Percentiles rank a stretch among this genome's conserved stretches.
phyloP scores from a whole-genome alignment of 129 eudicot genomes.

The Calendula officinalis region DNA sequence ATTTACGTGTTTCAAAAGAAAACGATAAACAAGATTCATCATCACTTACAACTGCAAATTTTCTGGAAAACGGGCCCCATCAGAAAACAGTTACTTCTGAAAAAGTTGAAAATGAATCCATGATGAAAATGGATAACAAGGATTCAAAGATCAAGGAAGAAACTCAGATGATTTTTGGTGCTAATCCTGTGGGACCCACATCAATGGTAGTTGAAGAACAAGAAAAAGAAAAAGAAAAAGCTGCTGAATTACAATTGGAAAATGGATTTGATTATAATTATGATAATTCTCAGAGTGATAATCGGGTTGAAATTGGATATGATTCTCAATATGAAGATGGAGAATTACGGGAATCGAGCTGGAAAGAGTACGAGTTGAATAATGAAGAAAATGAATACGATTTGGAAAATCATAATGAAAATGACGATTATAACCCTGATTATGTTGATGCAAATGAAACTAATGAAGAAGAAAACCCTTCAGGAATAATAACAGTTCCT shows the following conservation, averaged over 20 bases:
- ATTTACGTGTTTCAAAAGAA: conserved; percentile 12
- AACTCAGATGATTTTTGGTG: not conserved
- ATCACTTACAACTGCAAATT: conserved; percentile 19
- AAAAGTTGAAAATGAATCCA: conserved; percentile 15
- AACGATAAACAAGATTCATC: conserved; percentile 22
- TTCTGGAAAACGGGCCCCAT: conserved; percentile 13
- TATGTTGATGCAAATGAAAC: conserved; percentile 11
- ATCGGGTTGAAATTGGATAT: conserved; percentile 19
- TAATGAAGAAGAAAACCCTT: conserved; percentile 14
- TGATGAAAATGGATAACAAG: conserved; percentile 19
- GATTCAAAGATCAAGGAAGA: conserved; percentile 18
- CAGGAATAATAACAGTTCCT: not conserved
- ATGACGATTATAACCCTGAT: conserved; percentile 1
- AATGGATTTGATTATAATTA: conserved; percentile 19
- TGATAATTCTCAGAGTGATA: conserved; percentile 24
- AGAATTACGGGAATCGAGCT: conserved; percentile 39
- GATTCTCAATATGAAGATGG: conserved; percentile 54
- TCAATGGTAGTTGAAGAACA: conserved; percentile 2
- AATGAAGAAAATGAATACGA: conserved; percentile 30
- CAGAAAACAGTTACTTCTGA: conserved; percentile 9
- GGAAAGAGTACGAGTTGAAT: conserved; percentile 33
- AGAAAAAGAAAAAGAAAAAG: not conserved
- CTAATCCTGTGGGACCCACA: not conserved
- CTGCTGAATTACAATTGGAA: conserved; percentile 6
- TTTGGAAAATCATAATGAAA: conserved; percentile 14